Evolutionary conservation across 2,329 filamentous ascomycete species (phyloP).

Genomic region (Neurospora sp.): DNA sequence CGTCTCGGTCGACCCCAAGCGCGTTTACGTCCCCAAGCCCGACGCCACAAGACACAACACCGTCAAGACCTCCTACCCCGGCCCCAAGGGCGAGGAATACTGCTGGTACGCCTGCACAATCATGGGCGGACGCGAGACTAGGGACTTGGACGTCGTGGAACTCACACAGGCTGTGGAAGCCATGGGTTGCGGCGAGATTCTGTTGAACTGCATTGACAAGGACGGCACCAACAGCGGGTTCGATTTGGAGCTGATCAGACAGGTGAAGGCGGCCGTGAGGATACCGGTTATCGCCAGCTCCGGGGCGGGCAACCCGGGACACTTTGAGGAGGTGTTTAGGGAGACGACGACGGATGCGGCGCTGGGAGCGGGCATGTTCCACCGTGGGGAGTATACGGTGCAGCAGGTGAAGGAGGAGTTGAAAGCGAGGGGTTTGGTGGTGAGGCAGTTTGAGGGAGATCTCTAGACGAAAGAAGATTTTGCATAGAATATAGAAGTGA

Average conservation of each 20-base stretch:
- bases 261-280: slow-evolving; percentile 76
- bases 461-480: slow-evolving; percentile 16
- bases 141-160: slow-evolving; percentile 86
- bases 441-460: slow-evolving; percentile 66
- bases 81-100: slow-evolving; percentile 65
- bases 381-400: slow-evolving; percentile 90
- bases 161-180: slow-evolving; percentile 83
- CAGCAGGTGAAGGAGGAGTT: slow-evolving; percentile 85
- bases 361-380: slow-evolving; percentile 94
- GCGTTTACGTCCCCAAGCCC: slow-evolving; percentile 70
- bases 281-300: slow-evolving; percentile 95
- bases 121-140: slow-evolving; percentile 88
- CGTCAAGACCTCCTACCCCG: slow-evolving; percentile 58
- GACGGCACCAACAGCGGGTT: slow-evolving; percentile 93
- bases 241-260: slow-evolving; percentile 80
- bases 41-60: slow-evolving; percentile 65
- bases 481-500: background rate
- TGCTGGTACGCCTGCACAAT: slow-evolving; percentile 99
- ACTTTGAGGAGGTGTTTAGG: slow-evolving; percentile 86
- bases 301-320: slow-evolving; percentile 76
- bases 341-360: slow-evolving; percentile 85
- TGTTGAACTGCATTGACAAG: slow-evolving; percentile 96
- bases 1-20: slow-evolving; percentile 86
- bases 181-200: slow-evolving; percentile 89
- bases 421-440: slow-evolving; percentile 57